Conservation (phyloP, 345 rosid species). For the Murraya paniculata region DNA sequence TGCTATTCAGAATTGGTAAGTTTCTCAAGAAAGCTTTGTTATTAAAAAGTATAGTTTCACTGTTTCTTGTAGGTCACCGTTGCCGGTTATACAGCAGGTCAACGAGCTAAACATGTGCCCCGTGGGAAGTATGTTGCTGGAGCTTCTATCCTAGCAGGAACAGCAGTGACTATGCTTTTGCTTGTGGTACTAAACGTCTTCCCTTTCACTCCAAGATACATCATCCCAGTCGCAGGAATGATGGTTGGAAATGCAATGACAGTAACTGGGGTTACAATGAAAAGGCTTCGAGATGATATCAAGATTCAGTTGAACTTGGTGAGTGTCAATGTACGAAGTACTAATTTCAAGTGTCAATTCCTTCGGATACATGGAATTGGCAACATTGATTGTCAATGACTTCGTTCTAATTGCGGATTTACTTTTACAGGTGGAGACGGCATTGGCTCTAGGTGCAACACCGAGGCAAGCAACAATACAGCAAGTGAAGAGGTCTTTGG, state of each 20-base stretch:
- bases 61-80: slow-evolving; percentile 47
- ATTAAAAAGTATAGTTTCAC: not conserved
- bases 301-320: slow-evolving; percentile 71
- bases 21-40: not conserved
- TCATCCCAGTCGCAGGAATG: slow-evolving; percentile 90
- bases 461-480: slow-evolving; percentile 71
- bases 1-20: not conserved
- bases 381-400: not conserved
- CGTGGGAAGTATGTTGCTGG: slow-evolving; percentile 75
- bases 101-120: slow-evolving; percentile 83
- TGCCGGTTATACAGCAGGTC: slow-evolving; percentile 89
- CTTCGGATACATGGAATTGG: not conserved
- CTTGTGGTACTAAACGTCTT: slow-evolving; percentile 67
- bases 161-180: slow-evolving; percentile 64
- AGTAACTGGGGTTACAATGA: slow-evolving; percentile 93
- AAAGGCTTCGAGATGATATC: slow-evolving; percentile 79
- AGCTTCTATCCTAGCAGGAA: slow-evolving; percentile 61
- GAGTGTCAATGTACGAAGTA: not conserved
- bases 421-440: slow-evolving; percentile 68
- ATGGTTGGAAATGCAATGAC: slow-evolving; percentile 97
- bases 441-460: slow-evolving; percentile 86
- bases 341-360: not conserved
- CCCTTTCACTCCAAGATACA: slow-evolving; percentile 89
- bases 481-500: slow-evolving; percentile 75
- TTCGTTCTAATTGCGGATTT: not conserved